Percentiles rank a stretch among this genome's conserved stretches.
These are phyloP conservation scores for Pleurotus tuoliensis DNA, from an alignment of 768 basidiomycete species.

Conservation along the genomic window DNA sequence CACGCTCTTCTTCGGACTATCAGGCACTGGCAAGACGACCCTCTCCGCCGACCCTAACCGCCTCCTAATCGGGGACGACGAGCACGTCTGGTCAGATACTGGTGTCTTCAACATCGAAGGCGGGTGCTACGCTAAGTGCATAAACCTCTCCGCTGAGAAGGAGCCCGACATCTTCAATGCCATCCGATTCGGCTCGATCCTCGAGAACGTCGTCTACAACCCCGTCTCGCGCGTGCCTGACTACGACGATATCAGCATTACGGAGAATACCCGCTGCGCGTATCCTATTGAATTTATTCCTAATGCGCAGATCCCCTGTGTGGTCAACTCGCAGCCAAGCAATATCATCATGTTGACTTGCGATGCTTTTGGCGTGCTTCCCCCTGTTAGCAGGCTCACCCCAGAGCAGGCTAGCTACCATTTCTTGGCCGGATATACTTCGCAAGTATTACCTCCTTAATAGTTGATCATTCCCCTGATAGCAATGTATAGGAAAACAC, in stretches of 20 bases:
- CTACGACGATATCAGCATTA: slow-evolving; percentile 95
- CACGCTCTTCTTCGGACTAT: slow-evolving; percentile 98
- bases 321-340: slow-evolving; percentile 80
- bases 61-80: slow-evolving; percentile 95
- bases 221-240: slow-evolving; percentile 79
- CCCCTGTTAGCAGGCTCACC: slow-evolving; percentile 89
- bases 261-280: slow-evolving; percentile 98
- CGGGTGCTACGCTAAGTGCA: slow-evolving; percentile 97
- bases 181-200: slow-evolving; percentile 92
- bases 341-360: slow-evolving; percentile 98
- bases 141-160: slow-evolving; percentile 95
- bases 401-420: slow-evolving; percentile 97
- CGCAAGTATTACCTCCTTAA: slow-evolving; percentile 40
- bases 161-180: slow-evolving; percentile 98
- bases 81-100: slow-evolving; percentile 98
- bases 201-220: slow-evolving; percentile 99
- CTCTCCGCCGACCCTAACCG: slow-evolving; percentile 95
- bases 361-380: slow-evolving; percentile 97
- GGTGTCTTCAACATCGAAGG: slow-evolving; percentile 99
- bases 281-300: slow-evolving; percentile 98
- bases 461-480: slow-evolving; percentile 3
- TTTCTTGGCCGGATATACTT: slow-evolving; percentile 95
- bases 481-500: slow-evolving; percentile 70
- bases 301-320: slow-evolving; percentile 92
- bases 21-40: slow-evolving; percentile 98